Evolutionary conservation across 1,139 yeast genomes (phyloP), one percentile per base, ranked within the genome.

Genomic region (Debaryomyces psychrophilus): DNA sequence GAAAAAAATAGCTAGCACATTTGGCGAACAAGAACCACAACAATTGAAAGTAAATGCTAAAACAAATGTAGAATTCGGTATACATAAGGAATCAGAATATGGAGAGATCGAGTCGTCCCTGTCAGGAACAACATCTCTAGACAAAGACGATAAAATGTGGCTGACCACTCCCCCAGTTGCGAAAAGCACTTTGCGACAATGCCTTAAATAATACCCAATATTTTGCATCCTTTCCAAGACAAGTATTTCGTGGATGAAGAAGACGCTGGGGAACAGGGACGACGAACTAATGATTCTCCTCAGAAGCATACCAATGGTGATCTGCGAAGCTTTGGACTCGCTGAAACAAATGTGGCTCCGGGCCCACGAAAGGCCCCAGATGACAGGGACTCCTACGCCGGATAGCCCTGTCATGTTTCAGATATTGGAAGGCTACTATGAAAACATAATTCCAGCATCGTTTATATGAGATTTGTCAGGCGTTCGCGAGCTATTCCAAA

Each of bases 181-280:
- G 39, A 36, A 36, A 26, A 11, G 12, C 18, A 4, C 39, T n/a
- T 9, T 11, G 8, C n/a, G 18, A 14, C 60, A 55, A 22, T 72
- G 64, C 46, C 62, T 69, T 34, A 77, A 76, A 9, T 57, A 71
- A 26, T 78, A 73, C 50, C 70, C 77, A 15, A 61, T 71, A 39
- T 51, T 71, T 49, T 63, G 71, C 18, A 68, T 73, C 11, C 67
- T 71, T 44, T 69, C 76, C 6, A 59, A 60, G 15, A 65, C 65
- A 40, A 70, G 76, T 3, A 50, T 72, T 47, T 59, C 56, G 26
- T 71, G 73, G 70, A 68, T 73, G 37, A 60, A 57, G 20, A 52
- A 52, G 11, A 54, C 62, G 4, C 54, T 73, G 25, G 64, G 69
- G 0, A 55, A 61, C 1, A 59, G 55, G 2, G 57, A 64, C 4